phyloP scores from a whole-genome alignment of 768 basidiomycete genomes.

The Russula brevipes region DNA sequence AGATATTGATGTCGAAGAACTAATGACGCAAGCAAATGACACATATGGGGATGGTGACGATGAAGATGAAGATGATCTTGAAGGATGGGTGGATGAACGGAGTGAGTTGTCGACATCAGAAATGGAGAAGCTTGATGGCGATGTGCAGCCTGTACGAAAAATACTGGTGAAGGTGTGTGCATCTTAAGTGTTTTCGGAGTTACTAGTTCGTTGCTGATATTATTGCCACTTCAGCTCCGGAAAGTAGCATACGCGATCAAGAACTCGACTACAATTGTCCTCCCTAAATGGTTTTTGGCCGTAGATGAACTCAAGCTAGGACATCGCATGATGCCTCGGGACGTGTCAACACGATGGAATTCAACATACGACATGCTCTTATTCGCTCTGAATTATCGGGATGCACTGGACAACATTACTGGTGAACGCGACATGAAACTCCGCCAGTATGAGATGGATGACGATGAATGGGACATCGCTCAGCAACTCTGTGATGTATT shows the following conservation, averaged over 20 bases:
- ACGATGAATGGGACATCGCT: neutral
- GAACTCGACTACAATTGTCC: constrained; percentile 31
- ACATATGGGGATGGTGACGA: too few species aligned
- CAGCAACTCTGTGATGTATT: neutral
- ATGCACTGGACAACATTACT: constrained; percentile 26
- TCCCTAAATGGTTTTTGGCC: constrained; percentile 31
- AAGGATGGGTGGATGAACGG: too few species aligned
- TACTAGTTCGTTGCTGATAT: too few species aligned
- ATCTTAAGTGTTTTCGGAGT: too few species aligned
- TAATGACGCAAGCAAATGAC: too few species aligned
- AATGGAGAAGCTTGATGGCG: too few species aligned
- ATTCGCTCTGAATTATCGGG: constrained; percentile 31
- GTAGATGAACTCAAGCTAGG: constrained; percentile 21
- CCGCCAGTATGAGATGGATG: neutral
- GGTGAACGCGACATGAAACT: neutral
- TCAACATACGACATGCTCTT: constrained; percentile 37
- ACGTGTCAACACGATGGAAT: constrained; percentile 39
- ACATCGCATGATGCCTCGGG: constrained; percentile 33
- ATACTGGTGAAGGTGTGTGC: too few species aligned
- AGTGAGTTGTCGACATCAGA: too few species aligned
- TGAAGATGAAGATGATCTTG: too few species aligned
- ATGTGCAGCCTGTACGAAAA: too few species aligned
- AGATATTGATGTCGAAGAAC: neutral
- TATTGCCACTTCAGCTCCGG: neutral
- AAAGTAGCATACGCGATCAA: constrained; percentile 22